Conservation (phyloP, 768 basidiomycete species). For the Candolleomyces efflorescens region DNA sequence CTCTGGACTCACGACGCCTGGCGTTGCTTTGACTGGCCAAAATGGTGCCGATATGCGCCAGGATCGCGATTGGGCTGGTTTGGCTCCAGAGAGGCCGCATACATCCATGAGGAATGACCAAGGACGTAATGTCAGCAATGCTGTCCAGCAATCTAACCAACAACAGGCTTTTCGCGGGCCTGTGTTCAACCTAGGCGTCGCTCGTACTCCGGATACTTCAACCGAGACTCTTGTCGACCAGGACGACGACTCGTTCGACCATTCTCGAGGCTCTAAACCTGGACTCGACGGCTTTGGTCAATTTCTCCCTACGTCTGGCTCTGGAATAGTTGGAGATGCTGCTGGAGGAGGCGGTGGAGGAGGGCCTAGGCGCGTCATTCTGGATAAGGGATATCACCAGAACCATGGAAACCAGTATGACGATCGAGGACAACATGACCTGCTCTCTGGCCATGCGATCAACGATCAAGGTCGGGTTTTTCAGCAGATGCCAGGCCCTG, state of each 20-base stretch:
- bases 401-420: background rate
- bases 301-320: conserved; percentile 1
- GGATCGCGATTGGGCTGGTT: no score
- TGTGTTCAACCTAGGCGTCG: background rate
- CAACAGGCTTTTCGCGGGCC: background rate
- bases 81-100: background rate
- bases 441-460: conserved; percentile 9
- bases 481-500: background rate
- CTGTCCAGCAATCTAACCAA: background rate
- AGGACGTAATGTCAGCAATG: background rate
- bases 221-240: background rate
- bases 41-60: background rate
- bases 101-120: background rate
- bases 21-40: conserved; percentile 8
- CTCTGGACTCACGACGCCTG: conserved; percentile 15
- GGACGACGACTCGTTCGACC: background rate
- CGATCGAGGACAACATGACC: no score
- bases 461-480: conserved; percentile 14
- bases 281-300: background rate
- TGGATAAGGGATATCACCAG: conserved; percentile 1
- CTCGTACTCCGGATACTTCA: background rate
- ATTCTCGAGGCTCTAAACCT: background rate
- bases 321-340: no score
- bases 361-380: conserved; percentile 11
- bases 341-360: background rate